A percentile compares a stretch with the other conserved stretches of the same genome.
phyloP scores from a whole-genome alignment of 768 basidiomycete species.

The Sutorius australiensis region DNA sequence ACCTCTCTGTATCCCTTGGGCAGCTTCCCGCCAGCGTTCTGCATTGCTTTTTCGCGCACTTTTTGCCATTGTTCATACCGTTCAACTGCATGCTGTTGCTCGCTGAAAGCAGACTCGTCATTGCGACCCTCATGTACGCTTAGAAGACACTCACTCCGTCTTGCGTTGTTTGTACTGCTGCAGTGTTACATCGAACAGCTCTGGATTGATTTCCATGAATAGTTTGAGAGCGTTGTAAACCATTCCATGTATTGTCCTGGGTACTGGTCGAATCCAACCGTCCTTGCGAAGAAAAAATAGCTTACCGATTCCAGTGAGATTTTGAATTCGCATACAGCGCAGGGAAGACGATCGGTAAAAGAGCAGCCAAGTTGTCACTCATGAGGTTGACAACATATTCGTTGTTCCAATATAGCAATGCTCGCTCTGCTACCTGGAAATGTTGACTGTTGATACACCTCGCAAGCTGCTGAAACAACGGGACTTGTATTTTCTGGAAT shows the following conservation, averaged over 20 bases:
- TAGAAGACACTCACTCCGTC: slow-evolving; percentile 59
- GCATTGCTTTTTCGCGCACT: slow-evolving; percentile 70
- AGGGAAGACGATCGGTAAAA: slow-evolving; percentile 96
- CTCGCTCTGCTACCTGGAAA: slow-evolving; percentile 98
- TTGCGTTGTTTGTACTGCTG: slow-evolving; percentile 89
- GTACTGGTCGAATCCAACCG: slow-evolving; percentile 6
- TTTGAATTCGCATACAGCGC: slow-evolving; percentile 94
- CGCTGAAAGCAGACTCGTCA: slow-evolving; percentile 45
- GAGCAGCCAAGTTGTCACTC: slow-evolving; percentile 86
- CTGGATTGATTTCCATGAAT: slow-evolving; percentile 99
- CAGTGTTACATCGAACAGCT: slow-evolving; percentile 91
- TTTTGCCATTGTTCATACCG: slow-evolving; percentile 91
- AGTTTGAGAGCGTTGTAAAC: slow-evolving; percentile 97
- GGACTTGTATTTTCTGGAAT: slow-evolving; percentile 92
- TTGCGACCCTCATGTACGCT: not conserved
- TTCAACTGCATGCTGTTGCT: slow-evolving; percentile 78
- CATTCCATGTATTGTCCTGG: slow-evolving; percentile 97
- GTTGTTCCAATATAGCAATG: slow-evolving; percentile 98
- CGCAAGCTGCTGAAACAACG: slow-evolving; percentile 90
- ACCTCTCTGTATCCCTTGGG: slow-evolving; percentile 70
- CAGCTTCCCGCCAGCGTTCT: slow-evolving; percentile 67
- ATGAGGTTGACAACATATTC: slow-evolving; percentile 99
- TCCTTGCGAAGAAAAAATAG: slow-evolving; percentile 3
- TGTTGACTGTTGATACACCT: slow-evolving; percentile 99
- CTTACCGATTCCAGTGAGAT: slow-evolving; percentile 97